Evolutionary conservation across 495 filamentous ascomycete genomes (phyloP).

Genomic region (Lasiosphaeriaceae sp.): DNA sequence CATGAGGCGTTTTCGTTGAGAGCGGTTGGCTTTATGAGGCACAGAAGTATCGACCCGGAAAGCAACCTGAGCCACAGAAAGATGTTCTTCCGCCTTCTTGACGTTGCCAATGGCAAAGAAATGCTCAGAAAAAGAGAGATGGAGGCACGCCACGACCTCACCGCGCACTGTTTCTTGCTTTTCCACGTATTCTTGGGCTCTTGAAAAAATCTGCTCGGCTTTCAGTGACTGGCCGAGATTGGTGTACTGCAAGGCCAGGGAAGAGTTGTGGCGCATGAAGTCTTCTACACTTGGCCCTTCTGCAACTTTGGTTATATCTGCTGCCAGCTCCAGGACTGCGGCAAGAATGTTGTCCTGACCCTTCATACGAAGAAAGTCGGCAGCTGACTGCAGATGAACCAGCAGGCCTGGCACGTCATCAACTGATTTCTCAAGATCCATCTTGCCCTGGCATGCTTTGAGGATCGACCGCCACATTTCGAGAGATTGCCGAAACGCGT

Average conservation of each 20-base stretch:
- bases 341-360: slow-evolving; percentile 50
- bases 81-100: slow-evolving; percentile 51
- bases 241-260: slow-evolving; percentile 67
- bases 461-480: slow-evolving; percentile 50
- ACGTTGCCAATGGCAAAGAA: slow-evolving; percentile 62
- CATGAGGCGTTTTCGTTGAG: slow-evolving; percentile 38
- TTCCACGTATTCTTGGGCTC: slow-evolving; percentile 44
- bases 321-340: slow-evolving; percentile 43
- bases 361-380: slow-evolving; percentile 74
- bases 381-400: slow-evolving; percentile 61
- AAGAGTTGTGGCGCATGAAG: slow-evolving; percentile 54
- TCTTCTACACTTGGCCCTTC: slow-evolving; percentile 48
- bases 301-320: slow-evolving; percentile 54
- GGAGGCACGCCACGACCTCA: slow-evolving; percentile 49
- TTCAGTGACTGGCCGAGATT: slow-evolving; percentile 73
- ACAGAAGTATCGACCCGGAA: slow-evolving; percentile 14
- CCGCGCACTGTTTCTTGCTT: slow-evolving; percentile 6
- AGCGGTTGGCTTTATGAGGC: slow-evolving; percentile 16
- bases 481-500: slow-evolving; percentile 47
- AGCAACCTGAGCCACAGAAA: slow-evolving; percentile 33
- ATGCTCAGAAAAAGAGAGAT: slow-evolving; percentile 72
- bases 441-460: slow-evolving; percentile 42
- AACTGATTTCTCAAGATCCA: slow-evolving; percentile 51
- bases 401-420: slow-evolving; percentile 59
- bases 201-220: slow-evolving; percentile 60